Conservation (phyloP, 2,329 filamentous ascomycete species). For the Phyllosticta citriasiana region DNA sequence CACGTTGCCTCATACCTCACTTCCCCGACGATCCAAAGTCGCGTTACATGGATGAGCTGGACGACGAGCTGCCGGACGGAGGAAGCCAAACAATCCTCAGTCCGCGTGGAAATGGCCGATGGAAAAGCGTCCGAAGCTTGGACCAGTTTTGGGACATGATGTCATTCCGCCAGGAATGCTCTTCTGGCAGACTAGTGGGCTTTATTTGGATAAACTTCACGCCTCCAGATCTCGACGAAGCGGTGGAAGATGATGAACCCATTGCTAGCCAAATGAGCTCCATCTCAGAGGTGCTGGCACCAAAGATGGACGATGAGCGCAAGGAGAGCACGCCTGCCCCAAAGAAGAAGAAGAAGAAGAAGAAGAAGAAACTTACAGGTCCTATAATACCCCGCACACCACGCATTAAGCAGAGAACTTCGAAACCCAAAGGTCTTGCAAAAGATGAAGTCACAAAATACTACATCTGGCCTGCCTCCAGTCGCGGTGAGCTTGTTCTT, state of each 20-base stretch:
- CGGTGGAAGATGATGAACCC: not conserved
- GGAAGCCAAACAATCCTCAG: slow-evolving; percentile 13
- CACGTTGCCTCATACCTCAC: slow-evolving; percentile 74
- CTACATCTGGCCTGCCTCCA: slow-evolving; percentile 54
- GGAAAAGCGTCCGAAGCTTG: slow-evolving; percentile 73
- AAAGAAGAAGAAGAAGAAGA: slow-evolving; percentile 1
- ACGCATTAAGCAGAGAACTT: slow-evolving; percentile 47
- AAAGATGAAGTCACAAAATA: slow-evolving; percentile 48
- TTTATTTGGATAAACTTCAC: slow-evolving; percentile 88
- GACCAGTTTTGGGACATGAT: slow-evolving; percentile 99
- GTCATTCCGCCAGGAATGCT: slow-evolving; percentile 93
- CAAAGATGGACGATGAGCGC: not conserved
- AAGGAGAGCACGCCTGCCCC: not conserved
- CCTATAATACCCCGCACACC: slow-evolving; percentile 55
- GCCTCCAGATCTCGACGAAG: slow-evolving; percentile 39
- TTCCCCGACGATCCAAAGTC: slow-evolving; percentile 96
- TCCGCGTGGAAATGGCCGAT: slow-evolving; percentile 52
- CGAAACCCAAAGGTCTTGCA: slow-evolving; percentile 33
- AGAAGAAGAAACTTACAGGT: slow-evolving; percentile 38
- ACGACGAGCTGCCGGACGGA: slow-evolving; percentile 57
- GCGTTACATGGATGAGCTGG: slow-evolving; percentile 77
- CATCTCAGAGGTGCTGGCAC: slow-evolving; percentile 13
- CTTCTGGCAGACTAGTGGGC: slow-evolving; percentile 80
- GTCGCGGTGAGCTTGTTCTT: slow-evolving; percentile 54
- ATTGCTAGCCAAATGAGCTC: slow-evolving; percentile 9